A percentile compares a stretch with the other conserved stretches of the same genome.
Conservation (phyloP, 2,329 filamentous ascomycete genomes). For the Ilyonectria sp. region DNA sequence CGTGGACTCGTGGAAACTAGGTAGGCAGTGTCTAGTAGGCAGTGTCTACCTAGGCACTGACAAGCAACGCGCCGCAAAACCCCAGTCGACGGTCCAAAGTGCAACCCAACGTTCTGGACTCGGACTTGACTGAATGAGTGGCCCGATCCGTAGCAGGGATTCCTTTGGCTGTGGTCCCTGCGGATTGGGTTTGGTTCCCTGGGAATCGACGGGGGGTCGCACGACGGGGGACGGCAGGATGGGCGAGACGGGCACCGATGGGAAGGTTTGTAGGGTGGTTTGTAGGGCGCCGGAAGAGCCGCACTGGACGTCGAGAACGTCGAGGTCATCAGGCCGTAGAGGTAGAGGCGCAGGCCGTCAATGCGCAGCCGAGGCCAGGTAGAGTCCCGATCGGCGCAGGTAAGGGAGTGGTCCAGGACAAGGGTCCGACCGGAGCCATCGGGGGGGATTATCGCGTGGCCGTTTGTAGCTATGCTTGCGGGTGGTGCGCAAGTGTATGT, state of each 20-base stretch:
- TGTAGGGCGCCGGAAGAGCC: constrained; percentile 42
- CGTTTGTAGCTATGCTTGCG: constrained; percentile 6
- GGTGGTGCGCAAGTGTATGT: background rate
- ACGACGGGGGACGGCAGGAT: constrained; percentile 15
- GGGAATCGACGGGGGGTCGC: constrained; percentile 24
- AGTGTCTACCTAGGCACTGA: background rate
- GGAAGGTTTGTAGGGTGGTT: constrained; percentile 27
- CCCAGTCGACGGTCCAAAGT: background rate
- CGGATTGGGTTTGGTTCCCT: background rate
- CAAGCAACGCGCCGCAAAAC: background rate
- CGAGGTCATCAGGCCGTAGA: constrained; percentile 30
- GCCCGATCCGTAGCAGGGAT: constrained; percentile 7
- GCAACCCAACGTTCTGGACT: constrained; percentile 6
- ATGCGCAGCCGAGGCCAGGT: constrained; percentile 17
- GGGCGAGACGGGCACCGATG: constrained; percentile 29
- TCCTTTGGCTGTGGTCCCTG: background rate
- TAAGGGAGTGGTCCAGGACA: constrained; percentile 29
- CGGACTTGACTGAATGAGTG: constrained; percentile 2
- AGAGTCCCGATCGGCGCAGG: constrained; percentile 32
- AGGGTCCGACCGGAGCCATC: constrained; percentile 34
- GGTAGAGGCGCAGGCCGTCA: constrained; percentile 8
- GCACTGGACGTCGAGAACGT: constrained; percentile 23
- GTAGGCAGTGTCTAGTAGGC: background rate
- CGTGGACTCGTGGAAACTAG: background rate
- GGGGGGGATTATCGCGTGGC: constrained; percentile 5